A percentile compares a stretch with the other conserved stretches of the same genome.
These are phyloP conservation scores for Thermochaetoides thermophila DNA, from an alignment of 495 filamentous ascomycete genomes.

Conservation along the genomic window DNA sequence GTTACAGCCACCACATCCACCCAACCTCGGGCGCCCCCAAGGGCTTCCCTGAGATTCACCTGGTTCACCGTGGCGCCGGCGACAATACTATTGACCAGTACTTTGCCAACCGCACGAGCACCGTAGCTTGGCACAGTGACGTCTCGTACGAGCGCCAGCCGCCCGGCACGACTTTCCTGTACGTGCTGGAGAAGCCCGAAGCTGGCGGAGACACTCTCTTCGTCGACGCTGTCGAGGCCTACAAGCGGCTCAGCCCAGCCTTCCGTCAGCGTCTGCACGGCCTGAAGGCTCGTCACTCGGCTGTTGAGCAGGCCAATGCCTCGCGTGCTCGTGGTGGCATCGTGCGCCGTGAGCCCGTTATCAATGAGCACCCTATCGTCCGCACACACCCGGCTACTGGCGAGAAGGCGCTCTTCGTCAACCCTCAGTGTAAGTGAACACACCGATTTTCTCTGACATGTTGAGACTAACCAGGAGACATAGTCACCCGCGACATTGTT, in stretches of 20 bases:
- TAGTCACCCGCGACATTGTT: conserved; percentile 57
- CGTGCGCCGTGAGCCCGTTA: conserved; percentile 55
- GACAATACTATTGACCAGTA: conserved; percentile 41
- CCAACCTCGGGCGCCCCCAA: conserved; percentile 59
- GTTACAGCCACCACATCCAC: conserved; percentile 57
- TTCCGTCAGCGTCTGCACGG: conserved; percentile 63
- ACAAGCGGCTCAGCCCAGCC: conserved; percentile 55
- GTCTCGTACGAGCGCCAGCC: conserved; percentile 72
- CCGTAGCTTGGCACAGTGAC: conserved; percentile 71
- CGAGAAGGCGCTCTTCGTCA: conserved; percentile 77
- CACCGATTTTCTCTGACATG: neutral
- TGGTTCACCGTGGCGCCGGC: conserved; percentile 60
- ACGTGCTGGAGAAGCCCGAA: conserved; percentile 60
- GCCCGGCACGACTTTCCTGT: conserved; percentile 74
- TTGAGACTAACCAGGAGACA: conserved; percentile 1
- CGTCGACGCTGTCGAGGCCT: conserved; percentile 57
- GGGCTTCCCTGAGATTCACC: conserved; percentile 59
- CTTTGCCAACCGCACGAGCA: conserved; percentile 49
- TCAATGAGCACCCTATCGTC: conserved; percentile 57
- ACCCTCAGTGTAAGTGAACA: conserved; percentile 59
- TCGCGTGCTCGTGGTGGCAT: conserved; percentile 42
- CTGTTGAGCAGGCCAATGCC: conserved; percentile 51
- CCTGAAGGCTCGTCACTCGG: conserved; percentile 62
- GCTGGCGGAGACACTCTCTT: conserved; percentile 72
- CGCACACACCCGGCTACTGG: conserved; percentile 72